Evolutionary conservation across 2,329 filamentous ascomycete genomes (phyloP).

Genomic region (Fusarium nurragi): DNA sequence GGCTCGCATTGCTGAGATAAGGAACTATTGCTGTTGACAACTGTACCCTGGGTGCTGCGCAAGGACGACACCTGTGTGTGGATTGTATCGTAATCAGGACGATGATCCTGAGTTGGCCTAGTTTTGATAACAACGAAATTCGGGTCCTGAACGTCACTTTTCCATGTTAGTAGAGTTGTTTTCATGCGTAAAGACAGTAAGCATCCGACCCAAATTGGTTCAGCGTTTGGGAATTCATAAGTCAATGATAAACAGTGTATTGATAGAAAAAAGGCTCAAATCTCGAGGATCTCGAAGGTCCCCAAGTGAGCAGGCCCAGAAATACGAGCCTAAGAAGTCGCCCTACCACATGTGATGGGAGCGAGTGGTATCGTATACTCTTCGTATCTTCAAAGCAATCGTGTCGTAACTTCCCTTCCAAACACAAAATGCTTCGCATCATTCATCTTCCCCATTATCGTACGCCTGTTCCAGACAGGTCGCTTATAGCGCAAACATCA

Average conservation of each 20-base stretch:
- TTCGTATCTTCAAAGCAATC: slow-evolving; percentile 32
- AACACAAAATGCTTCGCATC: slow-evolving; percentile 27
- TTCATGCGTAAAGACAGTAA: not conserved
- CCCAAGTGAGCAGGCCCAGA: slow-evolving; percentile 13
- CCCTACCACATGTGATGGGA: slow-evolving; percentile 1
- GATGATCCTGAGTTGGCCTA: not conserved
- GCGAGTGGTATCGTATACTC: slow-evolving; percentile 33
- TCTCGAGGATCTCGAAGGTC: slow-evolving; percentile 5
- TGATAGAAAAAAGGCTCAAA: slow-evolving; percentile 20
- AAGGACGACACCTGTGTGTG: not conserved
- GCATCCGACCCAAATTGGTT: not conserved
- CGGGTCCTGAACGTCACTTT: not conserved
- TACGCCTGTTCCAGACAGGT: not conserved
- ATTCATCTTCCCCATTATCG: not conserved
- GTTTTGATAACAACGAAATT: not conserved
- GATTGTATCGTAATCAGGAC: not conserved
- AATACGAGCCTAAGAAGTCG: slow-evolving; percentile 22
- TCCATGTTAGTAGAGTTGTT: not conserved
- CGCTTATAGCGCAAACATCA: slow-evolving; percentile 48
- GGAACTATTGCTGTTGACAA: not conserved
- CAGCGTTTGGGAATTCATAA: not conserved
- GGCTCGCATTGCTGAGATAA: not conserved
- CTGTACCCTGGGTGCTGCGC: not conserved
- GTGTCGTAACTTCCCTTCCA: slow-evolving; percentile 12
- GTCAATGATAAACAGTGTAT: slow-evolving; percentile 28